Conservation (phyloP, 2,329 filamentous ascomycete species). For the Xylaria sp. region DNA sequence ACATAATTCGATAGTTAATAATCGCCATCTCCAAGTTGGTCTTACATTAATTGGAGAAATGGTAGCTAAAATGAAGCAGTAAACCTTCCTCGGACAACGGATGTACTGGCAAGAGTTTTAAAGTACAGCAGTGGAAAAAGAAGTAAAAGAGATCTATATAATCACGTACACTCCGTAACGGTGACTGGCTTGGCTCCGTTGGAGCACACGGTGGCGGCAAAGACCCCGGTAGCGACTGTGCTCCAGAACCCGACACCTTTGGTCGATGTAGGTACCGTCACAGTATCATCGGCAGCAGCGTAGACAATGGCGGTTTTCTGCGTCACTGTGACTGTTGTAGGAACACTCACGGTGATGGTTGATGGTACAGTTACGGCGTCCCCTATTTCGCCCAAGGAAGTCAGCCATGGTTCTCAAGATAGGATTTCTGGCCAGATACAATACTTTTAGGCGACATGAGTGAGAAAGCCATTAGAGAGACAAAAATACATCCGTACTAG, state of each 20-base stretch:
- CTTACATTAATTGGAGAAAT: not conserved
- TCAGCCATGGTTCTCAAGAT: not conserved
- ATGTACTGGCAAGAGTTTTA: not conserved
- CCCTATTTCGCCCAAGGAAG: not conserved
- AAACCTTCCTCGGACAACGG: not conserved
- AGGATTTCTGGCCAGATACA: not conserved
- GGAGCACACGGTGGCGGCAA: constrained; percentile 23
- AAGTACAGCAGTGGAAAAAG: not conserved
- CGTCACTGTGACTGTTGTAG: constrained; percentile 16
- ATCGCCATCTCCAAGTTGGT: not conserved
- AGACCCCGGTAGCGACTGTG: constrained; percentile 25
- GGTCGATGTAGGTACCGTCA: constrained; percentile 24
- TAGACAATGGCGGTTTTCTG: constrained; percentile 1
- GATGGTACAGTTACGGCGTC: constrained; percentile 17
- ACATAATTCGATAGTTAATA: constrained; percentile 1
- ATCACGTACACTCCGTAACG: constrained; percentile 30
- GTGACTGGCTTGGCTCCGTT: constrained; percentile 28
- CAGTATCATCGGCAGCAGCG: not conserved
- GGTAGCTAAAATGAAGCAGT: not conserved
- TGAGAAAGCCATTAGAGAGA: not conserved
- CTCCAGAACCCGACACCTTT: not conserved
- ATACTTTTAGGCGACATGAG: not conserved
- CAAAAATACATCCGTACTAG: constrained; percentile 2
- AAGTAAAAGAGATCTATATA: not conserved
- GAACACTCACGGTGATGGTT: constrained; percentile 13